These are phyloP conservation scores for Filosporella fistucella DNA, from an alignment of 495 filamentous ascomycete species.

Conservation along the genomic window DNA sequence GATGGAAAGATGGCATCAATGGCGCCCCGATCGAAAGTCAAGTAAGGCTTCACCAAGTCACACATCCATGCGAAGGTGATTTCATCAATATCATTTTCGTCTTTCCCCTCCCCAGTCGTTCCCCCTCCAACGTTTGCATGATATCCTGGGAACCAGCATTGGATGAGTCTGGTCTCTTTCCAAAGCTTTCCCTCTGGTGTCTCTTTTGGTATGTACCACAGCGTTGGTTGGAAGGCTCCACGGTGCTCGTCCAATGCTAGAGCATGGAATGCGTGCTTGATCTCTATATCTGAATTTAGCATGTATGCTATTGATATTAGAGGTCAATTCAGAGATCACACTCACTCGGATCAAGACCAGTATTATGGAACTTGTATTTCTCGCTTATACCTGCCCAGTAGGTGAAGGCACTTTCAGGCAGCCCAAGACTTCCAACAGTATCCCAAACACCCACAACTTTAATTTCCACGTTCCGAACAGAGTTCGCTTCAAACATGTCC, in stretches of 20 bases:
- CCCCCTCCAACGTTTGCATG: slow-evolving; percentile 62
- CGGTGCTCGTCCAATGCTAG: slow-evolving; percentile 65
- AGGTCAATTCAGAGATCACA: neutral
- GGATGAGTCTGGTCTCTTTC: slow-evolving; percentile 35
- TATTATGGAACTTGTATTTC: slow-evolving; percentile 12
- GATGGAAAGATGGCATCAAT: neutral
- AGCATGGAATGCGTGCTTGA: slow-evolving; percentile 65
- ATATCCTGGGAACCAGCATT: slow-evolving; percentile 68
- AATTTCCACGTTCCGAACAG: slow-evolving; percentile 14
- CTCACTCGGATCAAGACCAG: slow-evolving; percentile 7
- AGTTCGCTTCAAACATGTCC: neutral
- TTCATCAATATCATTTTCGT: slow-evolving; percentile 7
- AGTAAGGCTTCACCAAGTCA: slow-evolving; percentile 2
- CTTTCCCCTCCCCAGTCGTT: slow-evolving; percentile 1
- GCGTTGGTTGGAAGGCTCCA: slow-evolving; percentile 55
- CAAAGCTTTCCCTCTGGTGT: slow-evolving; percentile 9
- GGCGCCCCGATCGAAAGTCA: neutral
- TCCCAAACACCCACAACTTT: slow-evolving; percentile 52
- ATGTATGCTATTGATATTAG: neutral
- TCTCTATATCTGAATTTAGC: slow-evolving; percentile 25
- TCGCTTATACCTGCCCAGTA: slow-evolving; percentile 28
- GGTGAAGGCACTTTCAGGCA: slow-evolving; percentile 18
- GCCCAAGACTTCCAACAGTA: slow-evolving; percentile 39
- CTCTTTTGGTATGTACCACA: slow-evolving; percentile 46
- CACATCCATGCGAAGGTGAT: slow-evolving; percentile 13